Percentiles rank a stretch among this genome's conserved stretches.
phyloP scores from a whole-genome alignment of 495 filamentous ascomycete species.

The Xylaria cubensis region DNA sequence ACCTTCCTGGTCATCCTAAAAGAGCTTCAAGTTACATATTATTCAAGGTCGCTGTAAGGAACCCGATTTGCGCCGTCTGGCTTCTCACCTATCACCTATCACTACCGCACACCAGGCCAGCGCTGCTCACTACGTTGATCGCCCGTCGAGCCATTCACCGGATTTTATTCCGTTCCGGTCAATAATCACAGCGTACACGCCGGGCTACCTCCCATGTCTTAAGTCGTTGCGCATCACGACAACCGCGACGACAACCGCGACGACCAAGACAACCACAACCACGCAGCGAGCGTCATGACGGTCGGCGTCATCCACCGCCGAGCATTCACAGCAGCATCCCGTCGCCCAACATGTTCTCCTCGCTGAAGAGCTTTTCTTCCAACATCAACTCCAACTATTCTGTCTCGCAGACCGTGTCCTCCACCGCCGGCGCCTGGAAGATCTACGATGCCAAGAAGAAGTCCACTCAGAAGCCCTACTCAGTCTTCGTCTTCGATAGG shows the following conservation, averaged over 20 bases:
- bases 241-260: background rate
- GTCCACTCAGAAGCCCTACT: constrained; percentile 82
- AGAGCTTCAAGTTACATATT: constrained; percentile 2
- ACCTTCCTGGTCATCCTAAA: background rate
- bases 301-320: constrained; percentile 31
- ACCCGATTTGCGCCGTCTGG: background rate
- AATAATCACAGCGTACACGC: no score
- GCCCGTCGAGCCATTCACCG: background rate
- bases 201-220: background rate
- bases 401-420: constrained; percentile 69
- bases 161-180: background rate
- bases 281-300: constrained; percentile 35
- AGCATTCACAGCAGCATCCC: constrained; percentile 5
- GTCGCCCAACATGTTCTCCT: constrained; percentile 78
- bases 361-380: constrained; percentile 84
- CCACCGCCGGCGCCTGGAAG: constrained; percentile 90
- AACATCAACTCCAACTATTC: constrained; percentile 93
- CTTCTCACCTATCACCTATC: background rate
- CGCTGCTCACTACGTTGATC: background rate
- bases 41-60: background rate
- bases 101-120: background rate
- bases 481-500: constrained; percentile 93
- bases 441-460: constrained; percentile 98
- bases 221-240: background rate
- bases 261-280: background rate